A percentile compares a stretch with the other conserved stretches of the same genome.
phyloP scores from a whole-genome alignment of 1,139 yeast genomes.

The Blastobotrys serpentis region DNA sequence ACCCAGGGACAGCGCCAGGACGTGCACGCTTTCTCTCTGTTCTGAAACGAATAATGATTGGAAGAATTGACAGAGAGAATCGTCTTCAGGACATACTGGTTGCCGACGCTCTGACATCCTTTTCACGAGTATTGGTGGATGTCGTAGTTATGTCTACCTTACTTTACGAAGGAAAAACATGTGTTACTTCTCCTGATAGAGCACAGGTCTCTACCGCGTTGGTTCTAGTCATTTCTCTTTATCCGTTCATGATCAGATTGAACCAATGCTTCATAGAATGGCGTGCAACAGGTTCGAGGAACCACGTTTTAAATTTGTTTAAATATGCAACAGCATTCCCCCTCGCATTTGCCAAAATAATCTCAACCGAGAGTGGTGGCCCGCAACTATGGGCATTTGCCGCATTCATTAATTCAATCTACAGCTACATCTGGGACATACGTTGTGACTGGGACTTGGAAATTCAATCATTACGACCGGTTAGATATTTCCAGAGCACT shows the following conservation, averaged over 20 bases:
- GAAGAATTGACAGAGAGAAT: constrained; percentile 52
- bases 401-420: constrained; percentile 64
- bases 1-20: constrained; percentile 31
- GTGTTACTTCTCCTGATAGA: constrained; percentile 38
- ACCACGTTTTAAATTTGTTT: constrained; percentile 65
- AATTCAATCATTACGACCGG: constrained; percentile 30
- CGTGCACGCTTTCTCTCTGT: constrained; percentile 41
- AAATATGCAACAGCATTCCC: constrained; percentile 78
- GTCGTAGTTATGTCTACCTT: constrained; percentile 50
- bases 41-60: constrained; percentile 52
- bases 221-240: constrained; percentile 51
- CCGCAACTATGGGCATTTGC: constrained; percentile 51
- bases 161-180: constrained; percentile 34
- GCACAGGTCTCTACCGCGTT: constrained; percentile 41
- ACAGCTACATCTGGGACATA: constrained; percentile 86
- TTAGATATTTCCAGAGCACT: constrained; percentile 12
- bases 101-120: constrained; percentile 80
- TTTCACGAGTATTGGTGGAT: constrained; percentile 72
- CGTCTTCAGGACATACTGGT: constrained; percentile 77
- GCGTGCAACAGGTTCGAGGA: constrained; percentile 46
- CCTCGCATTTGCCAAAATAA: constrained; percentile 40
- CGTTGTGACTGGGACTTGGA: constrained; percentile 83
- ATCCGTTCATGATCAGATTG: constrained; percentile 72
- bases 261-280: constrained; percentile 80
- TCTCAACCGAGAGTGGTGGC: constrained; percentile 22